Conservation (phyloP, 345 rosid species). For the Streptanthus diversifolius region DNA sequence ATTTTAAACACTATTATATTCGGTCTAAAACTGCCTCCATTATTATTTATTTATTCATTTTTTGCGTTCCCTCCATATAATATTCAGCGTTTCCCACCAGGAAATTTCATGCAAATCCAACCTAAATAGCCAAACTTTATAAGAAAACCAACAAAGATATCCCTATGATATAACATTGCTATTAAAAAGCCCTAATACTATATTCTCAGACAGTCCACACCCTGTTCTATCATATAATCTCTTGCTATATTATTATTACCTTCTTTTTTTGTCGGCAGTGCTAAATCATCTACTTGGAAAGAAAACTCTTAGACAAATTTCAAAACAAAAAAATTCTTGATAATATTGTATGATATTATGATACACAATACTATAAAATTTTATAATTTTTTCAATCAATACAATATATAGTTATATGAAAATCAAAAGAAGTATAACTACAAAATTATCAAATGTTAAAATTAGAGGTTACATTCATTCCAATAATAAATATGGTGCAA, state of each 20-base stretch:
- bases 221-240: background rate
- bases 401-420: no score
- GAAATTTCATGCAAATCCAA: background rate
- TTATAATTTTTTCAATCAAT: background rate
- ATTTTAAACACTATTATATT: background rate
- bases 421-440: no score
- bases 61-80: background rate
- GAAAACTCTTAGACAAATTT: background rate
- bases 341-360: background rate
- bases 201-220: background rate
- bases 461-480: background rate
- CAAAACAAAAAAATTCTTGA: background rate
- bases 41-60: background rate
- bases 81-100: conserved; percentile 19
- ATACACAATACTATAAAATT: background rate
- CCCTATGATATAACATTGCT: background rate
- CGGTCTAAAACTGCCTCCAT: background rate
- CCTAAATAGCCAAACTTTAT: background rate
- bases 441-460: background rate
- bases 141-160: background rate
- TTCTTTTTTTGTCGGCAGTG: no score
- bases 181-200: background rate
- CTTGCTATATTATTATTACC: no score
- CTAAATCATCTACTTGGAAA: no score
- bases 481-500: background rate